Conservation (phyloP, 1,284 basidiomycete genomes). For the Trametes versicolor region DNA sequence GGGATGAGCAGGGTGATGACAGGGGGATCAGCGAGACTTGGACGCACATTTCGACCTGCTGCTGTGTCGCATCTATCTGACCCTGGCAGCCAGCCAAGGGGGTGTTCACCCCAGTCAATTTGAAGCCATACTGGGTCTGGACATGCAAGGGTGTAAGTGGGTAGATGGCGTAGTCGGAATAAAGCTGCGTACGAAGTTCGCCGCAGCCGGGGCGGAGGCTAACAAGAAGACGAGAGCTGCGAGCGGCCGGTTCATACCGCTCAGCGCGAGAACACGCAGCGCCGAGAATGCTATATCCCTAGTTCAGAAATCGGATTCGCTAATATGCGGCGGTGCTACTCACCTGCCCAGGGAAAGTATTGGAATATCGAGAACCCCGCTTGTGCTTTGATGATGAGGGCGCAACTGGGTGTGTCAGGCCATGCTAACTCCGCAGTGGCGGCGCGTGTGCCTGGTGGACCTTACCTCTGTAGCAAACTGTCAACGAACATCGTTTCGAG, state of each 20-base stretch:
- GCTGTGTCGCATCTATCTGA: neutral
- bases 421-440: neutral
- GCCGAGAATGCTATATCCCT: neutral
- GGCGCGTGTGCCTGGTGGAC: neutral
- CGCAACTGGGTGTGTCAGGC: neutral
- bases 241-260: neutral
- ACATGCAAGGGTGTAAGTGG: neutral
- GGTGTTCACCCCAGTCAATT: neutral
- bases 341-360: slow-evolving; percentile 4
- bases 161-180: neutral
- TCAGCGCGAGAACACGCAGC: slow-evolving; percentile 3
- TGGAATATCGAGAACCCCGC: neutral
- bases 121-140: neutral
- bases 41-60: slow-evolving; percentile 6
- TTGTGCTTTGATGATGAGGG: neutral
- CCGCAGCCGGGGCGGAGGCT: neutral
- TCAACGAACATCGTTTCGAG: neutral
- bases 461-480: neutral
- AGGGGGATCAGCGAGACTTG: neutral
- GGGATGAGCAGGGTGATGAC: neutral
- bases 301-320: neutral
- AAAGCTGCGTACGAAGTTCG: neutral
- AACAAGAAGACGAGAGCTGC: neutral
- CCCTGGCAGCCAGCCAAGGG: neutral
- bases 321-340: neutral